Base-by-base conservation (phyloP, 306 rosid genomes). In the Dalbergia cultrata region DNA sequence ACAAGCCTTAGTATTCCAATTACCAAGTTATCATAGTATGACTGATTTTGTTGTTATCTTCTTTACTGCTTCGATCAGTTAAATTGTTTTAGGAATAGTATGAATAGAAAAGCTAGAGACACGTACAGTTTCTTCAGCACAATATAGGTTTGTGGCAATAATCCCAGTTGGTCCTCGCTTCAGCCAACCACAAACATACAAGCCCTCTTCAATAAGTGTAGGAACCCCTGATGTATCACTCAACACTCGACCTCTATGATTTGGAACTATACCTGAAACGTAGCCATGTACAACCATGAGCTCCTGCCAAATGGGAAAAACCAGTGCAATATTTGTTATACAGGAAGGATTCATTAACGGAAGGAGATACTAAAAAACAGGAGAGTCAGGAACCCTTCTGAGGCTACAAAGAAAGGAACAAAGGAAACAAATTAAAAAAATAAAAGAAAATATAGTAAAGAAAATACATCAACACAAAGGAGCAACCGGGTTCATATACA, bases 81-180 rank as follows among this genome's bases (percentile, higher is more conserved):
- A 35, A 80, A 67, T 60, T 49, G 33, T 68, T 71, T 43, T 35
- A 33, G 52, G 67, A 59, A 77, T 41, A 80, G 17, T 19, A 82
- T 52, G 72, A 66, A 71, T 22, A 71, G 35, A 59, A 71, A 75
- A 70, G 72, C n/a, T 70, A 52, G 80, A 77, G 57, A 64, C 45
- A 70, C 97, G 63, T 83, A 95, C 96, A 54, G 98, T 95, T 88
- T 95, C 96, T 89, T 93, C 96, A 13, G 98, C 97, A 78, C 96
- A 93, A 53, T 91, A 77, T 45, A 90, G 93, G 92, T 93, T 93
- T 87, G 98, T 89, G 63, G 88, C 99, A 85, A 95, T 81, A 83
- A 95, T 93, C 76, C 99, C 98, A n/a, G 92, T 91, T n/a, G 98
- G 99, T 66, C 96, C 98, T 88, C 99, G 89, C 90, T 93, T 93